Percentiles rank a stretch among this genome's conserved stretches.
Evolutionary conservation across 2,329 filamentous ascomycete genomes (phyloP).

Genomic region (Rhynchosporium graminicola): DNA sequence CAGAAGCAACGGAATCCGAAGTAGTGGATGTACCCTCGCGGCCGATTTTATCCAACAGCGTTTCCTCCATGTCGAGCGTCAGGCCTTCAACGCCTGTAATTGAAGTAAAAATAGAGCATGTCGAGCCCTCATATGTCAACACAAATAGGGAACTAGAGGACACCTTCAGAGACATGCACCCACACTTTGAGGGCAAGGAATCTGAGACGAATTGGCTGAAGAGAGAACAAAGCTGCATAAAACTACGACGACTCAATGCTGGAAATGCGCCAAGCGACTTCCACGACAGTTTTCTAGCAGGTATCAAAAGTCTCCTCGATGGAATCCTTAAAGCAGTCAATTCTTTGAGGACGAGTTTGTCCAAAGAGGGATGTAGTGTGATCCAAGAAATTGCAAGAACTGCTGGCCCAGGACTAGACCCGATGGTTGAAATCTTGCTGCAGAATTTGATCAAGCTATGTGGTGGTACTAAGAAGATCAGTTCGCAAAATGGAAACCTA

Average conservation of each 20-base stretch:
- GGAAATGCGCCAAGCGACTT: slow-evolving; percentile 84
- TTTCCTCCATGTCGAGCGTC: slow-evolving; percentile 46
- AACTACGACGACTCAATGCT: slow-evolving; percentile 74
- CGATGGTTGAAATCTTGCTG: slow-evolving; percentile 86
- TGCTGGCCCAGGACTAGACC: slow-evolving; percentile 77
- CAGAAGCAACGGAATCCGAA: slow-evolving; percentile 34
- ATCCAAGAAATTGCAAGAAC: slow-evolving; percentile 81
- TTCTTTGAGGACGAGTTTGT: slow-evolving; percentile 86
- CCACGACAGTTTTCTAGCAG: slow-evolving; percentile 66
- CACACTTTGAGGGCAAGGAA: slow-evolving; percentile 83
- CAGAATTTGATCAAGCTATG: slow-evolving; percentile 89
- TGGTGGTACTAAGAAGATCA: slow-evolving; percentile 89
- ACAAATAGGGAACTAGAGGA: slow-evolving; percentile 88
- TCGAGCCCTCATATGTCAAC: slow-evolving; percentile 82
- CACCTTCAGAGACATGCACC: slow-evolving; percentile 77
- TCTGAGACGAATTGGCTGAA: slow-evolving; percentile 89
- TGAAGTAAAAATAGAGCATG: slow-evolving; percentile 65
- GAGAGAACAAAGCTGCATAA: slow-evolving; percentile 77
- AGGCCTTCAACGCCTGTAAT: slow-evolving; percentile 62
- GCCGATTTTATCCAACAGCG: slow-evolving; percentile 52
- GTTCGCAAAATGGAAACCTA: slow-evolving; percentile 76
- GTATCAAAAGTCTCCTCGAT: slow-evolving; percentile 75
- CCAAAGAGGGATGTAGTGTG: slow-evolving; percentile 79
- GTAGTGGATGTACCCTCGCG: slow-evolving; percentile 45
- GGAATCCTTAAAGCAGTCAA: slow-evolving; percentile 84